Conservation (phyloP, 2,329 filamentous ascomycete species). For the Neonectria ditissima region DNA sequence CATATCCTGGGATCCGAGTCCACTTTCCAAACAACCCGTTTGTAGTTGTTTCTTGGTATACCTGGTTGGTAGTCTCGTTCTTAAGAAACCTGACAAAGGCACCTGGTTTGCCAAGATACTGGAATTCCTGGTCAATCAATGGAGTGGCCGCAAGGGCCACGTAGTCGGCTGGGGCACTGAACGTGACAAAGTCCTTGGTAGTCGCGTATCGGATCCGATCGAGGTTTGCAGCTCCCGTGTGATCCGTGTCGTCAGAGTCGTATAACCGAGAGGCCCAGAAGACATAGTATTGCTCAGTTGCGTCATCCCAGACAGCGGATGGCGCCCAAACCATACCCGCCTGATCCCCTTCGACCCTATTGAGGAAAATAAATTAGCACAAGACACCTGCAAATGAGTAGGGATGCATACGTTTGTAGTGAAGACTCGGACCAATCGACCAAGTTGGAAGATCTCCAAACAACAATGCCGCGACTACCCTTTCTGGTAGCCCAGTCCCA, state of each 20-base stretch:
- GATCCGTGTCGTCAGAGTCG: constrained; percentile 54
- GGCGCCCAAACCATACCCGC: constrained; percentile 55
- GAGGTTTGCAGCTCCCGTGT: constrained; percentile 56
- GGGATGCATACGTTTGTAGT: constrained; percentile 11
- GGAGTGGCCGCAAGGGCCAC: constrained; percentile 53
- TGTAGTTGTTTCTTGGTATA: constrained; percentile 60
- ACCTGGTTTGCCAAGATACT: constrained; percentile 54
- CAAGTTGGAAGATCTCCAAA: constrained; percentile 52
- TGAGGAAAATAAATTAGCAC: constrained; percentile 7
- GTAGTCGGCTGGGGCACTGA: constrained; percentile 59
- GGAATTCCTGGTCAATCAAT: constrained; percentile 63
- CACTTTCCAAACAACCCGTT: constrained; percentile 61
- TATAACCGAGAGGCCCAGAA: constrained; percentile 63
- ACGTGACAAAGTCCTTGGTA: constrained; percentile 63
- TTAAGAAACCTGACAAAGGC: constrained; percentile 62
- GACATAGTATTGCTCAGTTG: constrained; percentile 56
- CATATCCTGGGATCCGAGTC: constrained; percentile 54
- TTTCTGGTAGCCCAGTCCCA: constrained; percentile 52
- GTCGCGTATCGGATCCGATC: constrained; percentile 62
- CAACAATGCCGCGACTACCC: constrained; percentile 51
- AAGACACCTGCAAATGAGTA: too few species aligned
- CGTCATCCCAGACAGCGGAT: constrained; percentile 52
- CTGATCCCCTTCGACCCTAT: constrained; percentile 48
- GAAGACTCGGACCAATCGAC: constrained; percentile 48
- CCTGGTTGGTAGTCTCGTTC: constrained; percentile 60